Conservation (phyloP, 371 early-diverging fungal genomes). For the Zychaea mexicana region DNA sequence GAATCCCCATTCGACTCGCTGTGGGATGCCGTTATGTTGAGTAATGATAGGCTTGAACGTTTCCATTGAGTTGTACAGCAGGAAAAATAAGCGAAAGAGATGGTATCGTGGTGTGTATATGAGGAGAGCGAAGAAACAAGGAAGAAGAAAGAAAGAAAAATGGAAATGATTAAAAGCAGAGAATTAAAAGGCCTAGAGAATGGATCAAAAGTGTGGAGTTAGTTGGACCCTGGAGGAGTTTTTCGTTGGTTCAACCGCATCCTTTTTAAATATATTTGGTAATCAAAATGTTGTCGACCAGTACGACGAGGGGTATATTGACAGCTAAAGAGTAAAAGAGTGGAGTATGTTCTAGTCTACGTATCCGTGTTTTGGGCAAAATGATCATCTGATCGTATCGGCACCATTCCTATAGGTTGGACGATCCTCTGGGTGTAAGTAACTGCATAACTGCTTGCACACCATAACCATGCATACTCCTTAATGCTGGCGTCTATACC, state of each 20-base stretch:
- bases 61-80: too few species aligned
- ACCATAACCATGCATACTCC: background rate
- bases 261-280: background rate
- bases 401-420: background rate
- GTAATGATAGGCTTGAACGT: background rate
- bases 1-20: constrained; percentile 42
- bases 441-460: background rate
- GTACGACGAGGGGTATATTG: too few species aligned
- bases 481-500: background rate
- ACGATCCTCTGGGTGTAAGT: constrained; percentile 4
- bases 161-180: background rate
- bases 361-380: background rate
- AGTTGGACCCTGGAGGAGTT: background rate
- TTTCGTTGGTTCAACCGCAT: background rate
- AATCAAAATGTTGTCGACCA: background rate
- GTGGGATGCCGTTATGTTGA: background rate
- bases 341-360: background rate
- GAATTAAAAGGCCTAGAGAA: background rate
- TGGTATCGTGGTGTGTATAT: background rate
- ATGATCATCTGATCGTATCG: background rate
- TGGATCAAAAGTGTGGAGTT: background rate
- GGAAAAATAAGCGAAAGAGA: background rate
- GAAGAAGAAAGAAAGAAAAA: background rate
- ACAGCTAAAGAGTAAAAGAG: too few species aligned
- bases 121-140: background rate